phyloP scores from a whole-genome alignment of 306 rosid species.

The Medicago ruthenica region DNA sequence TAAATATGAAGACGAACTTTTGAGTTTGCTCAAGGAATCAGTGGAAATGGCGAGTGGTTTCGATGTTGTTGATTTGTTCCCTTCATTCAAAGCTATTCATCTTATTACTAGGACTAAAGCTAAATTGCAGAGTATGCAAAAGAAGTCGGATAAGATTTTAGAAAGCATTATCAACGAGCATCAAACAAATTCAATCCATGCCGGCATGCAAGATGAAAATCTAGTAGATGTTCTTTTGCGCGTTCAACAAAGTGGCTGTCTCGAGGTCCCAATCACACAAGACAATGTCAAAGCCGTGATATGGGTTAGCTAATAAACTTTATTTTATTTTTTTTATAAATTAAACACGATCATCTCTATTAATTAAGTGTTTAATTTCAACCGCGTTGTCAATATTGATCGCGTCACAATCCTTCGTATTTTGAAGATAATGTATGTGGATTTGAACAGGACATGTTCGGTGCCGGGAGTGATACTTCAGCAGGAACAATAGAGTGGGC shows the following conservation, averaged over 20 bases:
- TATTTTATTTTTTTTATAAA: no score
- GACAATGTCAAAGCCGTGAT: constrained; percentile 49
- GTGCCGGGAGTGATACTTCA: constrained; percentile 50
- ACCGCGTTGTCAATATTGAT: no score
- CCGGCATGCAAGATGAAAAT: constrained; percentile 8
- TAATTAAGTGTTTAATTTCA: no score
- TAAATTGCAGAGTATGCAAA: constrained; percentile 30
- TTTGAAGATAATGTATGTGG: not conserved
- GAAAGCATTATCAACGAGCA: constrained; percentile 39
- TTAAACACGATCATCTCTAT: no score
- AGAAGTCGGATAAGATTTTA: constrained; percentile 37
- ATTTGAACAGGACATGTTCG: constrained; percentile 42
- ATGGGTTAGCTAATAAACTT: constrained; percentile 41
- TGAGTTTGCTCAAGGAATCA: not conserved
- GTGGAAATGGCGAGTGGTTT: constrained; percentile 26
- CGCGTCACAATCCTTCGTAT: no score
- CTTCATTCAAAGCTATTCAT: constrained; percentile 38
- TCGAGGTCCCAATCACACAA: constrained; percentile 42
- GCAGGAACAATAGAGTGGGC: constrained; percentile 43
- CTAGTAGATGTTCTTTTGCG: constrained; percentile 43
- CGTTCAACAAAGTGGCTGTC: constrained; percentile 23
- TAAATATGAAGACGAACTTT: constrained; percentile 32
- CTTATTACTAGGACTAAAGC: constrained; percentile 36
- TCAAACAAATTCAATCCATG: not conserved
- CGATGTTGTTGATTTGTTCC: constrained; percentile 48